Percentiles rank a stretch among this genome's conserved stretches.
Conservation (phyloP, 2,329 filamentous ascomycete genomes). For the Stagonosporopsis rhizophila region DNA sequence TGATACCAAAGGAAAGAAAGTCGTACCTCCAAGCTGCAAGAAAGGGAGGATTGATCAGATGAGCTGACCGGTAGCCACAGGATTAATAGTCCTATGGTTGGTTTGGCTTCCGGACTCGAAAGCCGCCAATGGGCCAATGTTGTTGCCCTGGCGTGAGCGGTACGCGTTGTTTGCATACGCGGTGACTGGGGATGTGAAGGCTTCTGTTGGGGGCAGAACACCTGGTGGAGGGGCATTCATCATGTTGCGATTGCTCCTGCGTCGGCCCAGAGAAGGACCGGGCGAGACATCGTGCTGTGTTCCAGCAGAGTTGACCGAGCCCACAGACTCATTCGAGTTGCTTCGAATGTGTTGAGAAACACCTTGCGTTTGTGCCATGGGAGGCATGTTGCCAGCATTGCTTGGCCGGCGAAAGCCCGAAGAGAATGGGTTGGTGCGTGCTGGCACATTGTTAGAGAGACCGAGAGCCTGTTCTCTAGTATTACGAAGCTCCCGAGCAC, state of each 20-base stretch:
- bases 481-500: constrained; percentile 48
- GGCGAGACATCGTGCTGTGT: constrained; percentile 35
- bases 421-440: constrained; percentile 48
- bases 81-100: constrained; percentile 36
- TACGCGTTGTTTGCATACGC: constrained; percentile 41
- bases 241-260: constrained; percentile 48
- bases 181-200: constrained; percentile 33
- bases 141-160: constrained; percentile 34
- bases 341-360: constrained; percentile 37
- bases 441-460: constrained; percentile 34
- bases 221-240: constrained; percentile 33
- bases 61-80: constrained; percentile 44
- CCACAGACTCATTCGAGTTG: constrained; percentile 44
- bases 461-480: constrained; percentile 43
- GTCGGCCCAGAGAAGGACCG: constrained; percentile 40
- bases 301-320: constrained; percentile 39
- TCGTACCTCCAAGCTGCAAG: not conserved
- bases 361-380: constrained; percentile 19
- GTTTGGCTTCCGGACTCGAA: constrained; percentile 40
- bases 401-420: constrained; percentile 39
- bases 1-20: constrained; percentile 5
- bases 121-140: constrained; percentile 24
- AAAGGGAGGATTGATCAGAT: constrained; percentile 28
- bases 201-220: constrained; percentile 32
- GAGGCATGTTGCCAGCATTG: constrained; percentile 28